Percentiles rank a stretch among this genome's conserved stretches.
Evolutionary conservation across 495 filamentous ascomycete genomes (phyloP).

Genomic region (Pseudomonodictys pantanalensis): DNA sequence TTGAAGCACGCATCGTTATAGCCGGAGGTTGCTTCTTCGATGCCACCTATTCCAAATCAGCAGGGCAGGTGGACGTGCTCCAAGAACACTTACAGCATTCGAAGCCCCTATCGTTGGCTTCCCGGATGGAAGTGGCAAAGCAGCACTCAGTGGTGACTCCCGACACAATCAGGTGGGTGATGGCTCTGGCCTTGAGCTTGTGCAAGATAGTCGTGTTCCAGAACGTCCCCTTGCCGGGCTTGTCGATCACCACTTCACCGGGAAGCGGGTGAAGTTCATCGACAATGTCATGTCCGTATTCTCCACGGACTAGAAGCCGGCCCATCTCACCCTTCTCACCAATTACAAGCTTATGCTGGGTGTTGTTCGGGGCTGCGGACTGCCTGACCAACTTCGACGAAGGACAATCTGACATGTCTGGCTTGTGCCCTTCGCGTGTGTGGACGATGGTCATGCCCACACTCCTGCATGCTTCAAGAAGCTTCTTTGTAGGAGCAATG

Average conservation of each 20-base stretch:
- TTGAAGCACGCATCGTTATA: constrained; percentile 47
- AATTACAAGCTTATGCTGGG: constrained; percentile 48
- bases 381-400: constrained; percentile 51
- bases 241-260: constrained; percentile 40
- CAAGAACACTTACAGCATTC: constrained; percentile 37
- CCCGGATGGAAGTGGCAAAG: constrained; percentile 38
- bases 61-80: constrained; percentile 36
- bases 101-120: constrained; percentile 39
- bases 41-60: constrained; percentile 37
- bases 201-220: constrained; percentile 39
- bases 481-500: constrained; percentile 44
- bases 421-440: constrained; percentile 45
- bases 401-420: constrained; percentile 52
- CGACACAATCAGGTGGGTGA: constrained; percentile 38
- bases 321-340: constrained; percentile 47
- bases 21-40: constrained; percentile 48
- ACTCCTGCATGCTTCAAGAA: constrained; percentile 58
- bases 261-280: constrained; percentile 37
- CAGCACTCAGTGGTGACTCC: constrained; percentile 41
- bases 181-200: constrained; percentile 37
- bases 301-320: constrained; percentile 22
- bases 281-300: constrained; percentile 46
- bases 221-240: constrained; percentile 40
- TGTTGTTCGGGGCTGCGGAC: constrained; percentile 43
- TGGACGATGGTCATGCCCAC: constrained; percentile 41